A percentile compares a stretch with the other conserved stretches of the same genome.
Conservation (phyloP, 2,329 filamentous ascomycete genomes). For the Periconia sp. region DNA sequence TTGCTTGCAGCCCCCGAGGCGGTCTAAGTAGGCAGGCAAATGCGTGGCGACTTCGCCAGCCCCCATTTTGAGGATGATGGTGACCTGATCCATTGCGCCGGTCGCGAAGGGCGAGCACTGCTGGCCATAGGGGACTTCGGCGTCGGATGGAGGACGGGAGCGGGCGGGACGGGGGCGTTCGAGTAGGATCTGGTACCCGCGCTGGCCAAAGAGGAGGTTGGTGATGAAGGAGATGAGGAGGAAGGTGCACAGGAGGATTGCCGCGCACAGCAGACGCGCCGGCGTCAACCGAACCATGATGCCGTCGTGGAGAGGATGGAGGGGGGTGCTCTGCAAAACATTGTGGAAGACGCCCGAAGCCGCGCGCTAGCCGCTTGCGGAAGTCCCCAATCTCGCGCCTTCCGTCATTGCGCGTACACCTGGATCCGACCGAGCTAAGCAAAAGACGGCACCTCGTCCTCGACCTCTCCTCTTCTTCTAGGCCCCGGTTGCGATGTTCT, state of each 20-base stretch:
- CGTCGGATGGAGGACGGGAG: constrained; percentile 19
- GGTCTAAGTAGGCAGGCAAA: constrained; percentile 62
- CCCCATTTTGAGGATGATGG: constrained; percentile 64
- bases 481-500: too few relatives aligned
- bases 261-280: constrained; percentile 40
- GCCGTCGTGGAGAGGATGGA: too few relatives aligned
- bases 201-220: constrained; percentile 30
- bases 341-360: too few relatives aligned
- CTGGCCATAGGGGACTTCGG: constrained; percentile 33
- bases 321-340: too few relatives aligned
- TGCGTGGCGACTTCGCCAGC: constrained; percentile 63
- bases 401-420: too few relatives aligned
- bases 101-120: constrained; percentile 40
- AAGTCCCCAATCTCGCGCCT: too few relatives aligned
- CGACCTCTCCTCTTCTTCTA: too few relatives aligned
- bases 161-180: constrained; percentile 30
- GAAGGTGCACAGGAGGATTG: constrained; percentile 28
- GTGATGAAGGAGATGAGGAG: constrained; percentile 28
- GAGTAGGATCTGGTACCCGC: constrained; percentile 38
- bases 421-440: too few relatives aligned
- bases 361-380: too few relatives aligned
- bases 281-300: constrained; percentile 46
- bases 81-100: constrained; percentile 52
- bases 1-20: constrained; percentile 61
- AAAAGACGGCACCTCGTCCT: too few relatives aligned